These are phyloP conservation scores for Umbellularia californica DNA, from an alignment of 164 flowering plant species.

Conservation along the genomic window DNA sequence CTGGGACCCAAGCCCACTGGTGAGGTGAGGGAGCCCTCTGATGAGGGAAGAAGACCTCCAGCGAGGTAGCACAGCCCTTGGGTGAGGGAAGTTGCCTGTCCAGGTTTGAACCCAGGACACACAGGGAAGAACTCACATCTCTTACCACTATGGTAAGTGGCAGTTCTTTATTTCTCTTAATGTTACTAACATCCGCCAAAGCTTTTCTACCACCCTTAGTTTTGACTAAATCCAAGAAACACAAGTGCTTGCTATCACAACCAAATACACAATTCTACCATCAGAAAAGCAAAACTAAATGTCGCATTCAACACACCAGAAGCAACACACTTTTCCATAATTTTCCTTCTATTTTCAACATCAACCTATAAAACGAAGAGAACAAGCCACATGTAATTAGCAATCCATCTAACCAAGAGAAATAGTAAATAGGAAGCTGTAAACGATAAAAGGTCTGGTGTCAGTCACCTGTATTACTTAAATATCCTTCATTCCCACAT, in stretches of 20 bases:
- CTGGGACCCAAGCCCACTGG: too few relatives aligned
- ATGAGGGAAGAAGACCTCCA: too few relatives aligned
- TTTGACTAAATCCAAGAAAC: constrained; percentile 22
- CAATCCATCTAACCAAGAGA: neutral
- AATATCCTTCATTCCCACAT: neutral
- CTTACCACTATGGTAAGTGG: too few relatives aligned
- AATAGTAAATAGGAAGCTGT: neutral
- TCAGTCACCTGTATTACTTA: neutral
- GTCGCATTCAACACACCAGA: constrained; percentile 29
- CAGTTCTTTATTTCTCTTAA: constrained; percentile 4
- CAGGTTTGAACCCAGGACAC: too few relatives aligned
- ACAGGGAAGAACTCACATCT: too few relatives aligned
- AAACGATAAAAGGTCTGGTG: neutral
- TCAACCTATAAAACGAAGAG: constrained; percentile 26
- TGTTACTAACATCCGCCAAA: constrained; percentile 63
- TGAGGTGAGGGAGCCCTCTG: too few relatives aligned
- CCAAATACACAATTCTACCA: neutral
- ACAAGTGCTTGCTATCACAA: neutral
- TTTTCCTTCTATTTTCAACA: constrained; percentile 23
- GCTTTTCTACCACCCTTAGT: constrained; percentile 41
- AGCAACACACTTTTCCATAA: constrained; percentile 24
- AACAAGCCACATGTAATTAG: neutral
- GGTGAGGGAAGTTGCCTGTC: too few relatives aligned
- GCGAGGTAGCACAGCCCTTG: too few relatives aligned
- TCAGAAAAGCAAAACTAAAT: neutral